A percentile compares a stretch with the other conserved stretches of the same genome.
Conservation (phyloP, 768 basidiomycete genomes). For the Cyclocybe cylindracea region DNA sequence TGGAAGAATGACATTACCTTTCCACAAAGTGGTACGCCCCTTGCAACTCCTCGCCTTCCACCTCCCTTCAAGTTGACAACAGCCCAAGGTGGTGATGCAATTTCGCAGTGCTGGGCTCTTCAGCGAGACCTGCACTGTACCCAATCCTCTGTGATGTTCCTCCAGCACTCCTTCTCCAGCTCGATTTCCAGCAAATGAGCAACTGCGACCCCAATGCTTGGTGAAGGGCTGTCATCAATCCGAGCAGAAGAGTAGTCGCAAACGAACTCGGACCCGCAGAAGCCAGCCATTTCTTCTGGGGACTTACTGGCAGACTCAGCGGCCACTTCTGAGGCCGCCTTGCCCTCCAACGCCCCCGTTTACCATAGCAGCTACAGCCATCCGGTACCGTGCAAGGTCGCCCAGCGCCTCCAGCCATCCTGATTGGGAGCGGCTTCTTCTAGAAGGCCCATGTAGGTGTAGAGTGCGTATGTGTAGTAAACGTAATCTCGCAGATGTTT, state of each 20-base stretch:
- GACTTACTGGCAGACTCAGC: conserved; percentile 18
- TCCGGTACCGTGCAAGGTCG: conserved; percentile 91
- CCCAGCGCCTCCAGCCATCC: conserved; percentile 97
- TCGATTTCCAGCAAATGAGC: conserved; percentile 82
- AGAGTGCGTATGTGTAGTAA: conserved; percentile 93
- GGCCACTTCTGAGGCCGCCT: conserved; percentile 49
- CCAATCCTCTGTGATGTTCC: conserved; percentile 85
- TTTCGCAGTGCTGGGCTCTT: conserved; percentile 92
- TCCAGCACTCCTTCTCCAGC: conserved; percentile 91
- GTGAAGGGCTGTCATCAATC: conserved; percentile 66
- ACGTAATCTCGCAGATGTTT: conserved; percentile 95
- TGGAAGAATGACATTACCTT: conserved; percentile 52
- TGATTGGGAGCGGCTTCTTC: conserved; percentile 74
- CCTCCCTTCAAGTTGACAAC: conserved; percentile 67
- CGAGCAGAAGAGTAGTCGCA: conserved; percentile 52
- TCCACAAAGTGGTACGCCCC: conserved; percentile 94
- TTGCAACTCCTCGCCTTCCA: conserved; percentile 77
- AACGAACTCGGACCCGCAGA: conserved; percentile 36
- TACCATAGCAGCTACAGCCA: conserved; percentile 92
- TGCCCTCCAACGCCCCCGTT: conserved; percentile 44
- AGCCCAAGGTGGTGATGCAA: conserved; percentile 93
- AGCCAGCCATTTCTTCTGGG: conserved; percentile 12
- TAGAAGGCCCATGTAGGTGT: conserved; percentile 68
- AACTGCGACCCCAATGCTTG: conserved; percentile 84
- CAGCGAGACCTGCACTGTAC: conserved; percentile 86